These are phyloP conservation scores for Trichoderma sp. DNA, from an alignment of 2,329 filamentous ascomycete species.

Conservation along the genomic window DNA sequence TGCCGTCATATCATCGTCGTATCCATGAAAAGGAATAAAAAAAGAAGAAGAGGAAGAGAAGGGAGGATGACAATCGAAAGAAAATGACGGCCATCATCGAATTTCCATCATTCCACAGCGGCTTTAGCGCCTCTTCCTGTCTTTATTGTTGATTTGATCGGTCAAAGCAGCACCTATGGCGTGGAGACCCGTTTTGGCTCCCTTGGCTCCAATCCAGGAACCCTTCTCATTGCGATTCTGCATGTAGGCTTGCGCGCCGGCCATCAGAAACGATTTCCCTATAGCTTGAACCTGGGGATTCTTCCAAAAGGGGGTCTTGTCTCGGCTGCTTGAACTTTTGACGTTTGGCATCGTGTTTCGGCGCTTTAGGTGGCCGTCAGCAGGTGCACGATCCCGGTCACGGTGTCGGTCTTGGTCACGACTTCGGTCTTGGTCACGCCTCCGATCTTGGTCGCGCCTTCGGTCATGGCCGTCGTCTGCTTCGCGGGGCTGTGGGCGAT, in stretches of 20 bases:
- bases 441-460: not conserved
- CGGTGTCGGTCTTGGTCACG: not conserved
- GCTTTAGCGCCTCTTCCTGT: slow-evolving; percentile 33
- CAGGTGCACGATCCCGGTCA: not conserved
- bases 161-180: slow-evolving; percentile 52
- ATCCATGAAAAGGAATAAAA: not conserved
- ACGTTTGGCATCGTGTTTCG: slow-evolving; percentile 40
- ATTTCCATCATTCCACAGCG: slow-evolving; percentile 17
- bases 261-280: slow-evolving; percentile 49
- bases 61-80: not conserved
- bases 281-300: slow-evolving; percentile 45
- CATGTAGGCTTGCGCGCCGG: slow-evolving; percentile 52
- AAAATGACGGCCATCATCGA: slow-evolving; percentile 3
- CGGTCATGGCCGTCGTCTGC: not conserved
- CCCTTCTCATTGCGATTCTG: slow-evolving; percentile 48
- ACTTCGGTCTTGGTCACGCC: not conserved
- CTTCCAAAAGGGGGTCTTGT: slow-evolving; percentile 36
- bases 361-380: not conserved
- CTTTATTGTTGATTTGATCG: slow-evolving; percentile 46
- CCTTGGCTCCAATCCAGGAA: slow-evolving; percentile 52
- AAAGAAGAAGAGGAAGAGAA: too few relatives aligned
- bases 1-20: not conserved
- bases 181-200: slow-evolving; percentile 51
- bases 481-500: slow-evolving; percentile 19
- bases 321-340: slow-evolving; percentile 3